Conservation (phyloP, 2,329 filamentous ascomycete species). For the Exophiala sp. region DNA sequence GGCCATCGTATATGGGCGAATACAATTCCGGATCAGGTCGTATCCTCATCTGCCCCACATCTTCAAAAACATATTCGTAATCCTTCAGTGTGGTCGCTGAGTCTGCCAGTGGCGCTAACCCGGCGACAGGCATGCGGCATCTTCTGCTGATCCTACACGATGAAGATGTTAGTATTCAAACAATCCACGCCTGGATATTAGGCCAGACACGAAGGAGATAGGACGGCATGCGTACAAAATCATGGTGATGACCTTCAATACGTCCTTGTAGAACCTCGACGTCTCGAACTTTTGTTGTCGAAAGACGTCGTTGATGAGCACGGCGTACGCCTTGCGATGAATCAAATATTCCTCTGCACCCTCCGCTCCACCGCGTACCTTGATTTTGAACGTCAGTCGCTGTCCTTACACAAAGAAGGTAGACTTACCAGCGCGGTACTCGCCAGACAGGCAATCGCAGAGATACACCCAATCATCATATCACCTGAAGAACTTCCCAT, state of each 20-base stretch:
- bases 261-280: conserved; percentile 16
- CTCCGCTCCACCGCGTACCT: conserved; percentile 12
- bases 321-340: conserved; percentile 15
- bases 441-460: conserved; percentile 15
- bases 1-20: conserved; percentile 16
- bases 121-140: conserved; percentile 10
- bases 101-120: conserved; percentile 8
- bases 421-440: conserved; percentile 16
- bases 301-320: conserved; percentile 12
- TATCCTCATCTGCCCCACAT: conserved; percentile 5
- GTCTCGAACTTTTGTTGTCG: conserved; percentile 8
- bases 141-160: conserved; percentile 4
- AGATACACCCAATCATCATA: conserved; percentile 11
- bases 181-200: background rate
- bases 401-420: background rate
- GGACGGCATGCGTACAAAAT: conserved; percentile 5
- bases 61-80: conserved; percentile 14
- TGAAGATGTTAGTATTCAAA: background rate
- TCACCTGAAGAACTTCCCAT: conserved; percentile 2
- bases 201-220: background rate
- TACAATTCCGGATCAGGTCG: conserved; percentile 8
- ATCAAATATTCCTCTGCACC: conserved; percentile 13
- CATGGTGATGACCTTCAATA: conserved; percentile 14
- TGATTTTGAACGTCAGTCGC: conserved; percentile 2
- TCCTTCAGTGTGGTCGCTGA: conserved; percentile 7